Base-by-base conservation (phyloP, 2,329 filamentous ascomycete genomes). In the Cercospora beticola region DNA sequence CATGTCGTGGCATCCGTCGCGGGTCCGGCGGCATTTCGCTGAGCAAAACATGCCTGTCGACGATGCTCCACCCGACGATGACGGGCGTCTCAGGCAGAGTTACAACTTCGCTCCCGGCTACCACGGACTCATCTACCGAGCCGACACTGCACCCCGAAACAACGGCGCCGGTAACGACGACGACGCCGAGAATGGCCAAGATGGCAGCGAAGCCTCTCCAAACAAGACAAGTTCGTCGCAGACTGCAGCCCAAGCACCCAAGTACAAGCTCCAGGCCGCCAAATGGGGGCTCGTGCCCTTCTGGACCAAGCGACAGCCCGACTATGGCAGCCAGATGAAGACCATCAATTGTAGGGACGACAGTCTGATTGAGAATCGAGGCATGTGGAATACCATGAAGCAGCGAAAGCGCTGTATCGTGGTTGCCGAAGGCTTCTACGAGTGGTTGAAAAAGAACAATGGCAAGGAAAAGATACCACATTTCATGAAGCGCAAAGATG, bases 301-400 rank as follows among this genome's bases (percentile, higher is more conserved):
- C 79, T 98, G 94, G 94, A 96, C 92, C 3, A 97, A 94, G 81
- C 86, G 90, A 12, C 89, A 89, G 63, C 92, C 93, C 0, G 89
- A 93, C 76, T 94, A 95, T 75, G 85, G 87, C 28, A 88, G 89
- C 0, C 85, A 93, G 79, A 86, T 97, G 84, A 92, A 91, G 76
- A 97, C 93, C 0, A 98, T 98, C 80, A 98, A 99, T 81, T 98
- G 94, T 78, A 89, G 94, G 3, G 92, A 94, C 76, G 94, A 98
- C 80, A 95, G 92, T 0, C 83, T 98, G 21, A 84, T 87, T 5
- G 87, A 90, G 9, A 86, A 90, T 8, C 87, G 89, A 5, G 93
- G 94, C 10, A 92, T 98, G 89, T 98, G 95, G 95, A 90, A 87
- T 52, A 88, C 87, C 0, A 96, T 98, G 91, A 97, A 97, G 82